Conservation (phyloP, 495 filamentous ascomycete species). For the Penicillium angulare region DNA sequence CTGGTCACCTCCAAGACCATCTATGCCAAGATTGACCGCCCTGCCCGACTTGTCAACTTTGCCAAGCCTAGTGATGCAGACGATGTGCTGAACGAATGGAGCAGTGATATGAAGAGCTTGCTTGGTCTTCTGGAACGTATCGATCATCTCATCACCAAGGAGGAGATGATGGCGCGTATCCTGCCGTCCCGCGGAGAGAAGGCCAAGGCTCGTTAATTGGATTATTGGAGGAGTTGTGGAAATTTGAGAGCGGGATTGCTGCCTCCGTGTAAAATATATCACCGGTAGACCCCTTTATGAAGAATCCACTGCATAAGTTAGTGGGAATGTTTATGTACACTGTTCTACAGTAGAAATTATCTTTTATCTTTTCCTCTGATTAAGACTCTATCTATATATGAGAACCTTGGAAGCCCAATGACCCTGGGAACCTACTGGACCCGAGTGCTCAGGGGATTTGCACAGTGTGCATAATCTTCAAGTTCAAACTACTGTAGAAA, state of each 20-base stretch:
- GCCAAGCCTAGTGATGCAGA: slow-evolving; percentile 93
- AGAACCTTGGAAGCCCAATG: too few species aligned
- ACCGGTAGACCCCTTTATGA: slow-evolving; percentile 30
- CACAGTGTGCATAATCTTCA: too few species aligned
- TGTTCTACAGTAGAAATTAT: background rate
- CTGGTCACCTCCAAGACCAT: slow-evolving; percentile 95
- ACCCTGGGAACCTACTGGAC: too few species aligned
- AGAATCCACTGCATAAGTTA: slow-evolving; percentile 4
- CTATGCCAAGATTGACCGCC: slow-evolving; percentile 95
- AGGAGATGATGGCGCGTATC: slow-evolving; percentile 99
- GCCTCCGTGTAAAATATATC: slow-evolving; percentile 35
- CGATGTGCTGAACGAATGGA: slow-evolving; percentile 98
- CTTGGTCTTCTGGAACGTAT: slow-evolving; percentile 89
- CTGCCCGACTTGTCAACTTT: slow-evolving; percentile 87
- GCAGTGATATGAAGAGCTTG: slow-evolving; percentile 96
- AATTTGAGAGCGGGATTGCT: slow-evolving; percentile 12
- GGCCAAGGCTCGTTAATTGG: slow-evolving; percentile 42
- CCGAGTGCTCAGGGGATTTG: too few species aligned
- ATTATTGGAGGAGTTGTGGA: slow-evolving; percentile 5
- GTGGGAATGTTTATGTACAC: background rate
- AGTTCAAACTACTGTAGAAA: too few species aligned
- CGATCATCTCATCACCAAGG: slow-evolving; percentile 98
- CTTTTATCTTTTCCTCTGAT: too few species aligned
- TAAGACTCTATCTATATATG: too few species aligned
- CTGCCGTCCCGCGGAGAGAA: slow-evolving; percentile 65